These are phyloP conservation scores for Phoenix dactylifera DNA, from an alignment of 176 grass and related monocot species.

Conservation along the genomic window DNA sequence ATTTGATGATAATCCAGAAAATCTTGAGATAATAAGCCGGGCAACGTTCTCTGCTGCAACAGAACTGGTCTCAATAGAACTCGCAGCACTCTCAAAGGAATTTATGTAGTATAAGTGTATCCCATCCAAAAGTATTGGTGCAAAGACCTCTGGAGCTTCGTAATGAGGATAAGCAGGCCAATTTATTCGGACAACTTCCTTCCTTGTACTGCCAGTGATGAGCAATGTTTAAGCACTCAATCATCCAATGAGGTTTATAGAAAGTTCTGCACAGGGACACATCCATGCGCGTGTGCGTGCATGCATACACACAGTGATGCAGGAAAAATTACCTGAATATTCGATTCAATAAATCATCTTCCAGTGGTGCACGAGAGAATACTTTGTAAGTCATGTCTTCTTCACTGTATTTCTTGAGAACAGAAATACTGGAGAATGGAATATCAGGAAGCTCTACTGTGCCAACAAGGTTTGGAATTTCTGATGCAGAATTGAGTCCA, in stretches of 20 bases:
- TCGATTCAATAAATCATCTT: conserved; percentile 52
- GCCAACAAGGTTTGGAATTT: conserved; percentile 68
- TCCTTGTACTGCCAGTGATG: conserved; percentile 37
- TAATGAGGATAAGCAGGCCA: conserved; percentile 94
- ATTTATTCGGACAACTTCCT: conserved; percentile 61
- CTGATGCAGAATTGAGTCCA: conserved; percentile 44
- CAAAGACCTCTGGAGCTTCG: conserved; percentile 64
- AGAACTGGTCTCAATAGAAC: conserved; percentile 68
- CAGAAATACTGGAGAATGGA: conserved; percentile 68
- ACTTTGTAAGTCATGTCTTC: conserved; percentile 73
- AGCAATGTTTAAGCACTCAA: too few relatives aligned
- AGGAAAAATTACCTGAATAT: conserved; percentile 54
- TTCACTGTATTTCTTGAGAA: conserved; percentile 62
- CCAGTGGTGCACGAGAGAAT: conserved; percentile 55
- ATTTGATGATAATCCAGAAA: conserved; percentile 6
- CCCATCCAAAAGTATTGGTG: conserved; percentile 66
- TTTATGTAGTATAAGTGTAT: conserved; percentile 95
- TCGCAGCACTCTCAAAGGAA: conserved; percentile 75
- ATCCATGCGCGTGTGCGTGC: too few relatives aligned
- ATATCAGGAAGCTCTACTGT: conserved; percentile 71
- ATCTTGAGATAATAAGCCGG: conserved; percentile 68
- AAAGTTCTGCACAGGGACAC: too few relatives aligned
- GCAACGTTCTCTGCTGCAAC: conserved; percentile 84
- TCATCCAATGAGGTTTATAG: too few relatives aligned
- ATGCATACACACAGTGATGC: too few relatives aligned